Evolutionary conservation across 1,284 basidiomycete species (phyloP), one percentile per base, ranked within the genome.

Genomic region (Agroathelia rolfsii): DNA sequence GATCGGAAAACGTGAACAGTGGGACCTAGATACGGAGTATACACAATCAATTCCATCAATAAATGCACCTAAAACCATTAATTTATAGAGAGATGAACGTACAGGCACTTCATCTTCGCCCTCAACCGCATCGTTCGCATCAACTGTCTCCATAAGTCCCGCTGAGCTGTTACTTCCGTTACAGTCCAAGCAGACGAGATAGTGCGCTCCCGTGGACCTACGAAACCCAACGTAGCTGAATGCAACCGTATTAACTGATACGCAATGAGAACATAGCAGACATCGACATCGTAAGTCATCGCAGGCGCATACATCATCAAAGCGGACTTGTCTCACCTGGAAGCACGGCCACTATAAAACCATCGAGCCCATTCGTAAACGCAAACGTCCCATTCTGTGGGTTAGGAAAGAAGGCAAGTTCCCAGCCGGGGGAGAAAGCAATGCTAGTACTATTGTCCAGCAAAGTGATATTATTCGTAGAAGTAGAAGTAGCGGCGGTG

Each of bases 1-100:
- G 32, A 8, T 37, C 30, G 1, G 34, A 32, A 23, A 51, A 38
- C 3, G 48, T 42, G 33, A 54, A 53, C 18, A 58, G 39, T 3
- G 38, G 37, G 10, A 36, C 29, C 50, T 53, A 19, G 15, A 24
- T 22, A 10, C n/a, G n/a, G 15, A 15, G n/a, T n/a, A n/a, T n/a
- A n/a, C n/a, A n/a, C n/a, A n/a, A n/a, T n/a, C n/a, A n/a, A n/a
- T n/a, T n/a, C n/a, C n/a, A 20, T 14, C n/a, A 29, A 26, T 29
- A 27, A 15, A 14, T 28, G 17, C n/a, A 19, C 28, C 6, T 15
- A 25, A 29, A 27, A 20, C 6, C 10, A 10, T 31, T 37, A n/a
- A n/a, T n/a, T n/a, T n/a, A n/a, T n/a, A n/a, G n/a, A 6, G 20
- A 6, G 5, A 5, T 30, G 11, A 8, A 16, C 28, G 19, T 36